A percentile compares a stretch with the other conserved stretches of the same genome.
Evolutionary conservation across 2,329 filamentous ascomycete genomes (phyloP).

Genomic region (Aureobasidium sp.): DNA sequence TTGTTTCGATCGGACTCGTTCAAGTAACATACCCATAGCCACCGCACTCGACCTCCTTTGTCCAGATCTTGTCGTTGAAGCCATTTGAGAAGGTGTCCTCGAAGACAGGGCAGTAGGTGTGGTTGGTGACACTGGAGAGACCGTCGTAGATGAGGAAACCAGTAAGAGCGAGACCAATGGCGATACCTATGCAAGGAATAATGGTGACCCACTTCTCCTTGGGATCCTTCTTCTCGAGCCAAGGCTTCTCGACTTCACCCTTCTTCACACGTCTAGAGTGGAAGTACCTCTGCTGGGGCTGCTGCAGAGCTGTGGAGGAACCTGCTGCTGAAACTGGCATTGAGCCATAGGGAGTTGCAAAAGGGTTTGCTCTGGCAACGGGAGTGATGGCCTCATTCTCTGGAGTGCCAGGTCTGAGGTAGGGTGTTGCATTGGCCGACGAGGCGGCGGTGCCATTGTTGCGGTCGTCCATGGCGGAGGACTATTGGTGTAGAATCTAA

Average conservation of each 20-base stretch:
- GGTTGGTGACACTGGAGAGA: constrained; percentile 59
- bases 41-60: constrained; percentile 64
- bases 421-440: constrained; percentile 27
- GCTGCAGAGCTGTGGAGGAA: constrained; percentile 32
- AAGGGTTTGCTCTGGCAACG: constrained; percentile 22
- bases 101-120: constrained; percentile 63
- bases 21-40: constrained; percentile 58
- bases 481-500: background rate
- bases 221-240: constrained; percentile 63
- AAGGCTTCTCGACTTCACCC: constrained; percentile 66
- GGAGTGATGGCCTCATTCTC: constrained; percentile 28
- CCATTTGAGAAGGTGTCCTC: constrained; percentile 56
- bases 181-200: constrained; percentile 63
- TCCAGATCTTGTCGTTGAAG: constrained; percentile 57
- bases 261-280: constrained; percentile 65
- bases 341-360: constrained; percentile 34
- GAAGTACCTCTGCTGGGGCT: constrained; percentile 47
- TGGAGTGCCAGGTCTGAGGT: constrained; percentile 29
- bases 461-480: constrained; percentile 19
- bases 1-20: background rate
- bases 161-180: constrained; percentile 58
- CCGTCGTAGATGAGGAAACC: constrained; percentile 71
- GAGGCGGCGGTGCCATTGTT: constrained; percentile 21
- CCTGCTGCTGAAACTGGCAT: constrained; percentile 35
- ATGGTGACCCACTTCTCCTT: constrained; percentile 84